Evolutionary conservation across 345 rosid species (phyloP), one percentile per base, ranked within the genome.

Genomic region (Limnanthes douglasii): DNA sequence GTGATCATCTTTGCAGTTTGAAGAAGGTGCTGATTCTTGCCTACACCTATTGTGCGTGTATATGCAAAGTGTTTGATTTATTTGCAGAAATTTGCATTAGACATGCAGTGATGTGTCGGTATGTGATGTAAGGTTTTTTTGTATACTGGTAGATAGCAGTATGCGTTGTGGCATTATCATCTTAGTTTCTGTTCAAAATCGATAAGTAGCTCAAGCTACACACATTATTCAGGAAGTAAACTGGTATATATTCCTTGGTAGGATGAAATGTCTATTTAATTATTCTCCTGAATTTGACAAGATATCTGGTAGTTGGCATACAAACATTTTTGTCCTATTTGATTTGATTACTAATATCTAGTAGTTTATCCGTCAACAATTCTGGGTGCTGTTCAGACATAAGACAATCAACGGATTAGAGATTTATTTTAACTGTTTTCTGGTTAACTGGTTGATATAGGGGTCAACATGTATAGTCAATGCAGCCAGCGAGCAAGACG

Each of bases 401-500:
- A 25, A 25, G 4, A 25, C 29, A 6, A 25, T 2, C 3, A 25
- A 7, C 7, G 4, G 22, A 34, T 15, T 30, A 16, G 33, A 27
- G 19, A 25, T 39, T 15, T 31, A 40, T 18, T 15, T 40, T 51
- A 29, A 35, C 29, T 39, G 0, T 48, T 4, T 21, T 62, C 56
- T 50, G 14, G 15, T 59, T 48, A 45, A 18, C 46, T 49, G 18
- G 34, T 34, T 54, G 47, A 36, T 27, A 38, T 66, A 88, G 97
- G 83, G 80, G 9, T 73, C 97, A 10, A 62, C 76, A 38, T 88
- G 97, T 63, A 61, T 88, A 53, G 85, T 88, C 18, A 88, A 88
- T 65, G 93, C 97, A 37, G 95, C 78, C 38, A 88, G 93, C 61
- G 95, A 78, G 6, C 66, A 86, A 56, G 97, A 88, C 62, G 68